Base-by-base conservation (phyloP, 164 flowering plant species). In the Kingdonia uniflora region DNA sequence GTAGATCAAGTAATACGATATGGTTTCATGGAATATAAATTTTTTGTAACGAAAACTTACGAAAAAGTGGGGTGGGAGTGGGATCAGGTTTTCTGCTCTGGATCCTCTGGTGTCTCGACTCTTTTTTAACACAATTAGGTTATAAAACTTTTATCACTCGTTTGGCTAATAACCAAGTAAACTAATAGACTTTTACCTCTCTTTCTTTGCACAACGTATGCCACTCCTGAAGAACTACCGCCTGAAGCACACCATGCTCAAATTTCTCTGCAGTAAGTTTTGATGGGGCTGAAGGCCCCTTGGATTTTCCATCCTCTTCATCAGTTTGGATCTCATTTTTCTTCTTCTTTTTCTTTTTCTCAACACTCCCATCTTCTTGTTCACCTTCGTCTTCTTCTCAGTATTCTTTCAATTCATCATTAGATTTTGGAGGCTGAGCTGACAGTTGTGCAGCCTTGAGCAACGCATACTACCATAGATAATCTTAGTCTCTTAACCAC, bases 201-300 rank as follows among this genome's bases (percentile, higher is more conserved):
- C 78, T 74, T 49, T 78, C 94, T 77, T 92, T 92, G 65, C 92
- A 74, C 39, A 87, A 61, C 71, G 74, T 74, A 69, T 87, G 92
- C 96, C 98, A 92, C 59, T 92, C 98, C 58, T 87, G 96, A 44
- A 92, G 59, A 16, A 92, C 96, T 5, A 95, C 95, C 1, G 85
- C 76, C 68, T 92, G 98, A 70, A 92, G 95, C 38, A 96, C 96
- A 11, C 72, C 81, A 61, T 92, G 98, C 90, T 83, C 0, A 66
- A n/a, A n/a, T n/a, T n/a, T n/a, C n/a, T n/a, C n/a, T n/a, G n/a
- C n/a, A n/a, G n/a, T n/a, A n/a, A n/a, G n/a, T n/a, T n/a, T n/a
- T n/a, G n/a, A n/a, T n/a, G n/a, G n/a, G n/a, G n/a, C n/a, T n/a
- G n/a, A n/a, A n/a, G n/a, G n/a, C n/a, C n/a, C n/a, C n/a, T n/a